Base-by-base conservation (phyloP, 2,329 filamentous ascomycete species). In the Sclerotiophoma versabilis region DNA sequence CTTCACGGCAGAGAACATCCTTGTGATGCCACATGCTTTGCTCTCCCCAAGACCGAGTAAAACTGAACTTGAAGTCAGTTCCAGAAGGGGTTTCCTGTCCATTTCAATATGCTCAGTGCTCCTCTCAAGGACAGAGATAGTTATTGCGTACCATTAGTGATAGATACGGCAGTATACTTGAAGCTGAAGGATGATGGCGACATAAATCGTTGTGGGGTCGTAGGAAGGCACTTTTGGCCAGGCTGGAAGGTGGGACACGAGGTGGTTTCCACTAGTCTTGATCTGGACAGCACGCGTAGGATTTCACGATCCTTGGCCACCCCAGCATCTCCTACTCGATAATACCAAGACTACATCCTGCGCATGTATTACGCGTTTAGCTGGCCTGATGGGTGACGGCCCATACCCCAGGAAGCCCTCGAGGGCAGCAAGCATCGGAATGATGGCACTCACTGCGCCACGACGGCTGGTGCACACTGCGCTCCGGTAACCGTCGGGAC, bases 301-400 rank as follows among this genome's bases (percentile, higher is more conserved):
- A 47, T 30, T 29, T 30, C 15, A 34, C 23, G 36, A 30, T 30
- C 37, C 23, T 34, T 46, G 36, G 23, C 49, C 1, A 30, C 17
- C 36, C 36, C 43, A 52, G 42, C 49, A 30, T 42, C 22, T 42
- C 36, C 26, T 46, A 19, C 30, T 37, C 49, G 29, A 47, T 36
- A 30, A 30, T n/a, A 47, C 30, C 25, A 46, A 53, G 36, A 43
- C 27, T 34, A 36, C n/a, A n/a, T 30, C 19, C 29, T 34, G 22
- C 60, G 51, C 54, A 54, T 60, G 32, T 57, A 44, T 52, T 50
- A 59, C 52, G 58, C 58, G 53, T 65, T 58, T 55, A 62, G 53
- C 49, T 57, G 54, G 61, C n/a, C 25, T 48, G 41, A 49, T 41
- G 11, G 17, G 9, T 11, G 5, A n/a, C 10, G 19, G 6, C 22